Base-by-base conservation (phyloP, 2,329 filamentous ascomycete species). In the Aspergillus hortae region DNA sequence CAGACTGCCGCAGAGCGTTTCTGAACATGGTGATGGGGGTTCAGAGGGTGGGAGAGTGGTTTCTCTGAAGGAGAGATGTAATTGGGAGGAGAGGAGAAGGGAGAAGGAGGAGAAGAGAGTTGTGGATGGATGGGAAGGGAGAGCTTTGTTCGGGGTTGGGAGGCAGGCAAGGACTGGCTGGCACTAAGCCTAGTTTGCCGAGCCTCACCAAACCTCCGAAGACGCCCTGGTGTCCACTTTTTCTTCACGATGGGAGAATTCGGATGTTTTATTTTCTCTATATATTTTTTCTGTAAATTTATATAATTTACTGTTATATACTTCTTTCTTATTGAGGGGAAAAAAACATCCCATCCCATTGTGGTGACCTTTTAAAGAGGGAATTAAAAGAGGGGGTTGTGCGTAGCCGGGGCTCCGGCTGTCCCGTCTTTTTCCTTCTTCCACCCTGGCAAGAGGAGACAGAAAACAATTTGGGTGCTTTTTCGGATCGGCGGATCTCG, bases 1-100 rank as follows among this genome's bases (percentile, higher is more conserved):
- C 88, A 78, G 91, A 95, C 84, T 95, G 91, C 83, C 92, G 87
- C 81, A 97, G 85, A 83, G 92, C 92, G 87, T 89, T 95, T 82
- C 92, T 90, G 85, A 96, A 95, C 92, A 97, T 96, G 80, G 77
- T 83, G 75, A 76, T 61, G 59, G 62, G 63, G 64, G 70, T 71
- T 68, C 66, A 69, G 67, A 70, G 69, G 67, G 65, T 70, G 63
- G 64, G 69, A 74, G 72, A 73, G 67, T 64, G 63, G 63, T 68
- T 69, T 67, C 67, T 68, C 67, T 70, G 64, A 66, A 66, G 59
- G 59, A 71, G 67, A 71, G 67, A 70, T 65, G 65, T 67, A 71
- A 71, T 71, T 71, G 69, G 66, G 64, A 64, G 64, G 62, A 62
- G 62, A 66, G 63, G 63, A 64, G 65, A 62, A 67, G 66, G 66